Conservation (phyloP, 2,329 filamentous ascomycete genomes). For the Exophiala lecanii-corni region DNA sequence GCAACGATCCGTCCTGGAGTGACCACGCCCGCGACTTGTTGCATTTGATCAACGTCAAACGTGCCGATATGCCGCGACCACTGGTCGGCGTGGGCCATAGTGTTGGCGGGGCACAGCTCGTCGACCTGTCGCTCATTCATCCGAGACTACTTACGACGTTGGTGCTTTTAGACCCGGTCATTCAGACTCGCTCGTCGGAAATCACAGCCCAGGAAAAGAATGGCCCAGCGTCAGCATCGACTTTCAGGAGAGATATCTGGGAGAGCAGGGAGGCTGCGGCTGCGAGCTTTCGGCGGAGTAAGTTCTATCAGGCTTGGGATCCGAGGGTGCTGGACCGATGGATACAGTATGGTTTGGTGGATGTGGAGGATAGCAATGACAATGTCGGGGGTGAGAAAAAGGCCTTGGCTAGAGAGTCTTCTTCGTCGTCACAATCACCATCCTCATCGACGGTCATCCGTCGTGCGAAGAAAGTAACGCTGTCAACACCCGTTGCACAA, state of each 20-base stretch:
- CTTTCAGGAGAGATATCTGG: constrained; percentile 73
- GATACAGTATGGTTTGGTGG: constrained; percentile 67
- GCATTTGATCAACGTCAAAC: constrained; percentile 40
- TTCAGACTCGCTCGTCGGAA: constrained; percentile 8
- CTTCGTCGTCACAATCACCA: constrained; percentile 37
- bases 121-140: constrained; percentile 64
- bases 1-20: constrained; percentile 73
- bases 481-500: constrained; percentile 76
- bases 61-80: constrained; percentile 43
- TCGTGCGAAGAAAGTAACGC: constrained; percentile 54
- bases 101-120: constrained; percentile 61
- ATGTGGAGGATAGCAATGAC: constrained; percentile 37
- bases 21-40: constrained; percentile 75
- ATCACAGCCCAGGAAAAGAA: constrained; percentile 43
- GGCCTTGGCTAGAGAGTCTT: neutral
- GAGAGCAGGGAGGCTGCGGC: constrained; percentile 66
- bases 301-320: constrained; percentile 82
- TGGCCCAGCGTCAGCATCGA: constrained; percentile 64
- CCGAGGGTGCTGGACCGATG: constrained; percentile 69
- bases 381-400: constrained; percentile 45
- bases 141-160: constrained; percentile 69
- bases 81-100: constrained; percentile 76
- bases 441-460: constrained; percentile 55
- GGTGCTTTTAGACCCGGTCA: constrained; percentile 63
- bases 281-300: constrained; percentile 60